phyloP scores from a whole-genome alignment of 208 protist genomes.

The Acanthamoeba healyi region DNA sequence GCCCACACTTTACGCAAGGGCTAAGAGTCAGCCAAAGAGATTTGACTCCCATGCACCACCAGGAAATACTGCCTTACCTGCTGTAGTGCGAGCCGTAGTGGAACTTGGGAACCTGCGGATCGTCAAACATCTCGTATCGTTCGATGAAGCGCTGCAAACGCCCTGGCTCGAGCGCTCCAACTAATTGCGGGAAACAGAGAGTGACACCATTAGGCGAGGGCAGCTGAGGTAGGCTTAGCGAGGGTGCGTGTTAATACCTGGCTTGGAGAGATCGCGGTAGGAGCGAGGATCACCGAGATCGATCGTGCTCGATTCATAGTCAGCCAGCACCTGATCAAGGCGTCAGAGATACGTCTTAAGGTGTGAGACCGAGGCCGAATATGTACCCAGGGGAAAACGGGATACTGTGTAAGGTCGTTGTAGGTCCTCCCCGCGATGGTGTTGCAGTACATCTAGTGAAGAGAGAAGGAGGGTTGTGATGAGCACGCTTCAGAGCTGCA shows the following conservation, averaged over 20 bases:
- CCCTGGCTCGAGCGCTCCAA: conserved; percentile 92
- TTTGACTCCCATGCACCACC: too few relatives aligned
- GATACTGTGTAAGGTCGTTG: conserved; percentile 92
- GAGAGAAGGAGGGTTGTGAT: conserved; percentile 85
- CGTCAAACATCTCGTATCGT: conserved; percentile 82
- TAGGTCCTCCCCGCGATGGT: conserved; percentile 89
- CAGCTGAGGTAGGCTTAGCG: too few relatives aligned
- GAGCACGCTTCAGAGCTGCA: conserved; percentile 86
- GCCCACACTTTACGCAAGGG: conserved; percentile 8
- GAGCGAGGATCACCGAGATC: conserved; percentile 86
- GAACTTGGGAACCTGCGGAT: conserved; percentile 88
- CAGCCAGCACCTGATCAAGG: too few relatives aligned
- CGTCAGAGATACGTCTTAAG: not conserved
- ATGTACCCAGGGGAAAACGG: conserved; percentile 95
- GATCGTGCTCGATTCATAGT: conserved; percentile 44
- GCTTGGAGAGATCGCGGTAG: conserved; percentile 95
- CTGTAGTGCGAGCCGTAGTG: conserved; percentile 97
- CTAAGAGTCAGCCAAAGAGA: too few relatives aligned
- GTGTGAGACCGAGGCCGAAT: not conserved
- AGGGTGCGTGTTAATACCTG: too few relatives aligned
- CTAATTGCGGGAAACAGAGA: too few relatives aligned
- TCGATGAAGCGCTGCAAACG: conserved; percentile 89
- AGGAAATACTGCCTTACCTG: conserved; percentile 86
- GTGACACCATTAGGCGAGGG: too few relatives aligned
- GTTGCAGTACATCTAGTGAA: conserved; percentile 95